Conservation (phyloP, 2,329 filamentous ascomycete species). For the Aspergillus candidus region DNA sequence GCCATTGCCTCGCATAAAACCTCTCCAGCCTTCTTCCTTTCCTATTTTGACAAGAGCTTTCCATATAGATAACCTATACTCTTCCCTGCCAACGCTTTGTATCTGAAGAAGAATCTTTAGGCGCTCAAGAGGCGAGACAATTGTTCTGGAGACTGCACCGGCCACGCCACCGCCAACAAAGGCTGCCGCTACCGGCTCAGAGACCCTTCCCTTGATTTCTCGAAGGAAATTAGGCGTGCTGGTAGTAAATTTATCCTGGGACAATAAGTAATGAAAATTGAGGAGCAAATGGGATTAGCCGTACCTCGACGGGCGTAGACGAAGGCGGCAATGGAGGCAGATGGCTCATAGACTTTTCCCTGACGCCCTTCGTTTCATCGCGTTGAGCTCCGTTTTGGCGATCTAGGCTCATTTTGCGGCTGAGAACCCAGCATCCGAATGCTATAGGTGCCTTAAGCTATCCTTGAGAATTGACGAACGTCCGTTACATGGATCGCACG, state of each 20-base stretch:
- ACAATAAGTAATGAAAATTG: constrained; percentile 1
- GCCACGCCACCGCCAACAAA: constrained; percentile 93
- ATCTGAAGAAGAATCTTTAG: constrained; percentile 98
- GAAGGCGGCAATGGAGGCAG: constrained; percentile 19
- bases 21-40: constrained; percentile 91
- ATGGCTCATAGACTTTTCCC: constrained; percentile 14
- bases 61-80: constrained; percentile 87
- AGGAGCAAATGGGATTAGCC: constrained; percentile 3
- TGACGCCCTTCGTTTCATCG: constrained; percentile 14
- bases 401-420: constrained; percentile 30
- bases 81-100: constrained; percentile 80
- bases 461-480: too few species aligned
- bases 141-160: constrained; percentile 93
- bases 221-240: constrained; percentile 17
- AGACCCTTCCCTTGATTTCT: constrained; percentile 44
- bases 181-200: constrained; percentile 80
- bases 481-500: too few species aligned
- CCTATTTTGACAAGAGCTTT: constrained; percentile 93
- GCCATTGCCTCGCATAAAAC: constrained; percentile 96
- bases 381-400: constrained; percentile 22
- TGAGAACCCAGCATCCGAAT: too few species aligned
- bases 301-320: constrained; percentile 18
- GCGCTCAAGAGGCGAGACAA: constrained; percentile 91
- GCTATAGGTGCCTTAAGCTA: too few species aligned
- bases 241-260: constrained; percentile 15